Evolutionary conservation across 169 alveolate species (phyloP).

Genomic region (Pseudocohnilembus persalinus): DNA sequence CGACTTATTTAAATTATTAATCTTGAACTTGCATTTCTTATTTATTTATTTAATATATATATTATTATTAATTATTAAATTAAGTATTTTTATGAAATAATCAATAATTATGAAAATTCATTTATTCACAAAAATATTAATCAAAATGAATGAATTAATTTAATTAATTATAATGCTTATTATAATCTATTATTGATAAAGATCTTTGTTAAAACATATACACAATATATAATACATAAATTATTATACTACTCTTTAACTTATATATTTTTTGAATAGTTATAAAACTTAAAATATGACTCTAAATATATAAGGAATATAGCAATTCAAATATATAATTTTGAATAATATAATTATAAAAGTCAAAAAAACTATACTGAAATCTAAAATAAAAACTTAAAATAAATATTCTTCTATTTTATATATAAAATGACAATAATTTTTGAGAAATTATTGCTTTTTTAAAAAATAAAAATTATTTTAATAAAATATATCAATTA

Average conservation of each 20-base stretch:
- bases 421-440: neutral
- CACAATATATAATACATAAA: neutral
- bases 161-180: neutral
- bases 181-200: neutral
- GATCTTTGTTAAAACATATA: too few relatives aligned
- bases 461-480: too few relatives aligned
- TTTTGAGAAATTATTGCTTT: neutral
- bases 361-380: too few relatives aligned
- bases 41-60: too few relatives aligned
- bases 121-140: neutral
- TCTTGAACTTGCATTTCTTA: too few relatives aligned
- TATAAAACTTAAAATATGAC: neutral
- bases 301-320: too few relatives aligned
- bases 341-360: neutral
- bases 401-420: too few relatives aligned
- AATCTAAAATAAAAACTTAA: too few relatives aligned
- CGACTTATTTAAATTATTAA: slow-evolving; percentile 27
- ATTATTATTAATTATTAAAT: too few relatives aligned
- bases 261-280: neutral
- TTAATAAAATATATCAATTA: too few relatives aligned
- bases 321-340: neutral
- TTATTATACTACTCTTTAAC: neutral
- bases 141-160: too few relatives aligned
- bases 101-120: neutral
- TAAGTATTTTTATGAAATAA: too few relatives aligned